phyloP scores from a whole-genome alignment of 257 asterid species.

The Penstemon davidsonii region DNA sequence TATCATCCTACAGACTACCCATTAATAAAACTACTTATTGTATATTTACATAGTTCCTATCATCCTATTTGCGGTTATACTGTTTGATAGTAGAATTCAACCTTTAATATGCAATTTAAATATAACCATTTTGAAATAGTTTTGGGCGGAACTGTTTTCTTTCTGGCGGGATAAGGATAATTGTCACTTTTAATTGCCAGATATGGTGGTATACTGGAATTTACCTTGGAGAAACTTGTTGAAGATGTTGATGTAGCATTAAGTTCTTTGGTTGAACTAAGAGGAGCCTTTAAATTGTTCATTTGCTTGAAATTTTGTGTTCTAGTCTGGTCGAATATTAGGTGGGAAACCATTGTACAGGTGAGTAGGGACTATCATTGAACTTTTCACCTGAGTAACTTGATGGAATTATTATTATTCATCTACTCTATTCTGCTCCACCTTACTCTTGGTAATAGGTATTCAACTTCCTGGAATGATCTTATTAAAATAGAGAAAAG shows the following conservation, averaged over 20 bases:
- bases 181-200: conserved; percentile 4
- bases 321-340: conserved; percentile 20
- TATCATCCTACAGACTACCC: no score
- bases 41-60: no score
- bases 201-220: neutral
- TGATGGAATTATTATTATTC: conserved; percentile 2
- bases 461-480: conserved; percentile 18
- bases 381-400: conserved; percentile 6
- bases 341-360: conserved; percentile 1
- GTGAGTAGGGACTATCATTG: conserved; percentile 13
- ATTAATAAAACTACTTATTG: no score
- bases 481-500: conserved; percentile 24
- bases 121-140: neutral
- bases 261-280: conserved; percentile 12
- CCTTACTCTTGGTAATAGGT: conserved; percentile 13
- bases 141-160: neutral
- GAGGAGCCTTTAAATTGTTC: conserved; percentile 18
- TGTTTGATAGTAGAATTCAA: neutral
- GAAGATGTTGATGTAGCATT: conserved; percentile 12
- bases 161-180: conserved; percentile 20
- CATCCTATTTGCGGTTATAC: neutral
- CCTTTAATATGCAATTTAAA: neutral
- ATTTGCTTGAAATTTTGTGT: conserved; percentile 2
- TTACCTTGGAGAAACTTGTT: conserved; percentile 17
- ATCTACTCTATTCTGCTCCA: conserved; percentile 24